Base-by-base conservation (phyloP, 805 yeast species). In the Candida arabinofermentans region DNA sequence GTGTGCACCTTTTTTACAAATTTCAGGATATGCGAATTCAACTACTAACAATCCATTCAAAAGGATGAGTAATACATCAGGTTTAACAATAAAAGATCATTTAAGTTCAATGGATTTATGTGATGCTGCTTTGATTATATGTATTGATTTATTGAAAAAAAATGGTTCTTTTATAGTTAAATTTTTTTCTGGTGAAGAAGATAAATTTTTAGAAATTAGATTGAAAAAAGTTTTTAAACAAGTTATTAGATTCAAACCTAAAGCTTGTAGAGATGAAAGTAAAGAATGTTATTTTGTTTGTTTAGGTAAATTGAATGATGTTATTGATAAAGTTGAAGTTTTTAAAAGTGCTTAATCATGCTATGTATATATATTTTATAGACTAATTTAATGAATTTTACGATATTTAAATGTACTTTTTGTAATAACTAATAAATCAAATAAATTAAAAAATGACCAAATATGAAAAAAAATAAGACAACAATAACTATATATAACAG, bases 41-140 rank as follows among this genome's bases (percentile, higher is more conserved):
- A 76, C 84, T 72, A 79, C 86, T 81, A 83, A 82, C 80, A 75
- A 75, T 41, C 79, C 96, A 36, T 84, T 80, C 59, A 70, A 70
- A 66, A 91, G 96, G 98, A 84, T 91, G 86, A 86, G 88, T 36
- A 91, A 91, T 58, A 87, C 97, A 4, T 71, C 89, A 12, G 98
- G 99, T 4, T 65, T 86, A 31, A 76, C 81, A 8, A 79, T 84
- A 31, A 77, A 78, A 48, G 99, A 91, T 61, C 98, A 91, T 63
- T 66, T 74, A 12, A 79, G 78, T 50, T 88, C 96, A 46, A 83
- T 93, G 86, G 90, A 90, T 57, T 67, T 91, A 23, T 91, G 97
- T 61, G 93, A 87, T 53, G 96, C 96, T 0, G 96, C 96, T 0
- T 61, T 93, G 39, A 71, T 86, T 6, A 72, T 90, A 37, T 83